Conservation (phyloP, 345 rosid genomes). For the Salix udensis region DNA sequence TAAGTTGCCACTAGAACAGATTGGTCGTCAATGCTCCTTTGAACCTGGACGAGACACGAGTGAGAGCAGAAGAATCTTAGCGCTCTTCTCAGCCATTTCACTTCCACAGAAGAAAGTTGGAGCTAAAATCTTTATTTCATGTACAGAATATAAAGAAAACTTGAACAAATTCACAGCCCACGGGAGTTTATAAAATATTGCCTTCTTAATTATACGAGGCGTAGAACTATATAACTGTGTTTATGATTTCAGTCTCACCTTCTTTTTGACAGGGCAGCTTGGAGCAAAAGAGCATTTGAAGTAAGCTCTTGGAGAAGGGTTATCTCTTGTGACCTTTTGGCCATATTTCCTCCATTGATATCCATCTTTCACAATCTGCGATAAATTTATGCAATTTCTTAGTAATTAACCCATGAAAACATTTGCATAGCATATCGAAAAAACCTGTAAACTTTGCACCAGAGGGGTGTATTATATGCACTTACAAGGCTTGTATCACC, state of each 20-base stretch:
- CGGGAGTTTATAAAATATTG: not conserved
- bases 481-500: constrained; percentile 81
- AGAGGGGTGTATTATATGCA: not conserved
- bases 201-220: not conserved
- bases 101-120: not conserved
- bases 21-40: constrained; percentile 86
- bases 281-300: constrained; percentile 98
- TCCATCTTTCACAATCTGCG: constrained; percentile 91
- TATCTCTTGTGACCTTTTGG: constrained; percentile 97
- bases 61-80: not conserved
- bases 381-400: not conserved
- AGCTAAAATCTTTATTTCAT: not conserved
- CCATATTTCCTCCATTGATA: constrained; percentile 99
- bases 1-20: constrained; percentile 84
- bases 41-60: constrained; percentile 55
- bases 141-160: not conserved
- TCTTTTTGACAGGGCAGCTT: constrained; percentile 91
- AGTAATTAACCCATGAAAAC: not conserved
- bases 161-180: not conserved
- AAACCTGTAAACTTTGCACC: not conserved
- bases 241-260: constrained; percentile 37
- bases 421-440: not conserved
- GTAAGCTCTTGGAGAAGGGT: constrained; percentile 97
- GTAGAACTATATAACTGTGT: not conserved
- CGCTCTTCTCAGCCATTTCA: not conserved